A percentile compares a stretch with the other conserved stretches of the same genome.
phyloP scores from a whole-genome alignment of 208 protist species.

The Trichomonas vaginalis region DNA sequence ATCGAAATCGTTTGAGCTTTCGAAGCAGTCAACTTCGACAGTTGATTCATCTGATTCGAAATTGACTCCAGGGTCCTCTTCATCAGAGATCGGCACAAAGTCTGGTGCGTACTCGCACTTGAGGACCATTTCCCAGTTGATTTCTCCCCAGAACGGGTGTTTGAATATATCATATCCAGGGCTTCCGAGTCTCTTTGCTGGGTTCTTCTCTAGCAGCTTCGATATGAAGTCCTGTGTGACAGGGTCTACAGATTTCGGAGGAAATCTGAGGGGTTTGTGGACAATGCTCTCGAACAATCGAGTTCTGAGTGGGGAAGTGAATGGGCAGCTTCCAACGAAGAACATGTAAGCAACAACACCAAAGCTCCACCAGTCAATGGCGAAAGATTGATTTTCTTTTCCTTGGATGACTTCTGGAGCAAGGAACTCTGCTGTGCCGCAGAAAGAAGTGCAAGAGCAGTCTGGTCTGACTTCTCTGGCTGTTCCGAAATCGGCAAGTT shows the following conservation, averaged over 20 bases:
- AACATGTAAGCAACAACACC: neutral
- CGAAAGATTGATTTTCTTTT: neutral
- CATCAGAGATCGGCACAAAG: neutral
- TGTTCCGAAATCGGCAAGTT: constrained; percentile 47
- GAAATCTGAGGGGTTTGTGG: neutral
- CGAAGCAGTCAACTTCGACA: too few relatives aligned
- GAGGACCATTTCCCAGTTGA: constrained; percentile 9
- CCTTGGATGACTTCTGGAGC: constrained; percentile 14
- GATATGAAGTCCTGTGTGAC: neutral
- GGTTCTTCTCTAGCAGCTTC: neutral
- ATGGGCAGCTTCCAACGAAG: neutral
- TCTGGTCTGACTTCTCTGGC: constrained; percentile 38
- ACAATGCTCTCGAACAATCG: neutral
- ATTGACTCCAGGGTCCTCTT: too few relatives aligned
- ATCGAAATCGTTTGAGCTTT: too few relatives aligned
- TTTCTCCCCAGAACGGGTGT: constrained; percentile 15
- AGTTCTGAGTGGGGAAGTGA: neutral
- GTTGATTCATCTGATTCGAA: too few relatives aligned
- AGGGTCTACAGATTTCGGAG: neutral
- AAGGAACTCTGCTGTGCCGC: constrained; percentile 51
- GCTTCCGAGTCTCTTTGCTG: neutral
- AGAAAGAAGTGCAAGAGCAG: constrained; percentile 45
- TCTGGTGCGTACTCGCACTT: constrained; percentile 7
- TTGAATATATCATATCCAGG: constrained; percentile 33
- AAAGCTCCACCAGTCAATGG: neutral